Conservation (phyloP, 345 rosid species). For the Isatis tinctoria region DNA sequence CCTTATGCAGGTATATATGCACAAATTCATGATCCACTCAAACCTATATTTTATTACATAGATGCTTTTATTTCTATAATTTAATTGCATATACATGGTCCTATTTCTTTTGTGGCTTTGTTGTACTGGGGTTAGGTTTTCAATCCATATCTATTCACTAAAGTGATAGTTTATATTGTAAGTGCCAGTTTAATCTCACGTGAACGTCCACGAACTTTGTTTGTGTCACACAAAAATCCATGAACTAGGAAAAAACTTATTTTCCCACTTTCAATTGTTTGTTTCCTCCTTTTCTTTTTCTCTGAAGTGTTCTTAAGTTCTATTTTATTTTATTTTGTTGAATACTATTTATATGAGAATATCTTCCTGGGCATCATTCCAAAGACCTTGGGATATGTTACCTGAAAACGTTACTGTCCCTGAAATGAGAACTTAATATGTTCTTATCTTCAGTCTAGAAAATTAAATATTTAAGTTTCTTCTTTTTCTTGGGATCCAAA, state of each 20-base stretch:
- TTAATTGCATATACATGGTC: not conserved
- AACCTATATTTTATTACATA: not conserved
- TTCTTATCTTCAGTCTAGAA: not conserved
- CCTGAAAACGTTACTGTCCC: not conserved
- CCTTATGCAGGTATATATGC: slow-evolving; percentile 59
- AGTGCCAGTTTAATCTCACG: not conserved
- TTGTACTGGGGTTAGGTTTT: not conserved
- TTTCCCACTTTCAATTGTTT: not conserved
- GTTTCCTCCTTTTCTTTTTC: not conserved
- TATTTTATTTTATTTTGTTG: not conserved
- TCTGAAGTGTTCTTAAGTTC: not conserved
- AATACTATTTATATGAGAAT: not conserved
- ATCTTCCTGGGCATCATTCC: not conserved
- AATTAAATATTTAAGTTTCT: not conserved
- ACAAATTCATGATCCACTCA: no score
- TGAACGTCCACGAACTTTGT: not conserved
- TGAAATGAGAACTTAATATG: slow-evolving; percentile 11
- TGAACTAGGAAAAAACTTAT: not conserved
- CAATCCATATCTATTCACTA: not conserved
- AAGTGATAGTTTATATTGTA: not conserved
- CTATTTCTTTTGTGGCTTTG: not conserved
- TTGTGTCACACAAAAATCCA: not conserved
- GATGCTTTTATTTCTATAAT: not conserved
- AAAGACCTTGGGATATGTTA: slow-evolving; percentile 18
- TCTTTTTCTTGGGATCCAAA: slow-evolving; percentile 11